Conservation (phyloP, 495 filamentous ascomycete species). For the Letharia columbiana region DNA sequence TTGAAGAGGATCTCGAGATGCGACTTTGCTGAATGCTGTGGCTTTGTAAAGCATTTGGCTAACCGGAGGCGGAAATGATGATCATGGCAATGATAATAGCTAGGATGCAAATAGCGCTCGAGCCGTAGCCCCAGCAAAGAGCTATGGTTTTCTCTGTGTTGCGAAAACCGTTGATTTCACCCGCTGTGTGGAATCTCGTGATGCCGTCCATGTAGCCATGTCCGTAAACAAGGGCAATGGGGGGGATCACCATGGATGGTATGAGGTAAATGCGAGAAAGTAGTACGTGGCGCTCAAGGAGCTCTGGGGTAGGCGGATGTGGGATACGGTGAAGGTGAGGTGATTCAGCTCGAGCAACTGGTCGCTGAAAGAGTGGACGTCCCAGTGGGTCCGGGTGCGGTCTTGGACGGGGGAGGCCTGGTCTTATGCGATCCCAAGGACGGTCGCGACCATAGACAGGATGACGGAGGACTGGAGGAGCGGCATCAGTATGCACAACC, state of each 20-base stretch:
- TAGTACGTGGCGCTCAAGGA: conserved; percentile 12
- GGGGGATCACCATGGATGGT: conserved; percentile 1
- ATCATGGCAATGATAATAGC: conserved; percentile 11
- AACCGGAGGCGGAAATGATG: neutral
- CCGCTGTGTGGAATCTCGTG: conserved; percentile 17
- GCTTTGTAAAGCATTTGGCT: neutral
- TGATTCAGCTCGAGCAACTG: conserved; percentile 16
- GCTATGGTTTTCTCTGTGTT: conserved; percentile 15
- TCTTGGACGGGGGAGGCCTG: neutral
- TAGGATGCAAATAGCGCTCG: conserved; percentile 7
- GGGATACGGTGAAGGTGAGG: conserved; percentile 14
- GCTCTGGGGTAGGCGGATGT: conserved; percentile 2
- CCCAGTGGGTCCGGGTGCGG: neutral
- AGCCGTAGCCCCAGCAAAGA: conserved; percentile 8
- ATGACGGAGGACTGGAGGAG: conserved; percentile 12
- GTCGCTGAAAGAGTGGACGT: neutral
- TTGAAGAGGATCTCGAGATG: neutral
- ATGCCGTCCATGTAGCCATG: conserved; percentile 19
- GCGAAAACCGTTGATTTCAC: conserved; percentile 14
- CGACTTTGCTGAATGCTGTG: neutral
- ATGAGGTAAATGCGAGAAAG: conserved; percentile 1
- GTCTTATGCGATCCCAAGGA: conserved; percentile 3
- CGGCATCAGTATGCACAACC: conserved; percentile 8
- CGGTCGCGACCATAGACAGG: conserved; percentile 12
- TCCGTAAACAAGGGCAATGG: conserved; percentile 11